Base-by-base conservation (phyloP, 768 basidiomycete species). In the Bullera alba region DNA sequence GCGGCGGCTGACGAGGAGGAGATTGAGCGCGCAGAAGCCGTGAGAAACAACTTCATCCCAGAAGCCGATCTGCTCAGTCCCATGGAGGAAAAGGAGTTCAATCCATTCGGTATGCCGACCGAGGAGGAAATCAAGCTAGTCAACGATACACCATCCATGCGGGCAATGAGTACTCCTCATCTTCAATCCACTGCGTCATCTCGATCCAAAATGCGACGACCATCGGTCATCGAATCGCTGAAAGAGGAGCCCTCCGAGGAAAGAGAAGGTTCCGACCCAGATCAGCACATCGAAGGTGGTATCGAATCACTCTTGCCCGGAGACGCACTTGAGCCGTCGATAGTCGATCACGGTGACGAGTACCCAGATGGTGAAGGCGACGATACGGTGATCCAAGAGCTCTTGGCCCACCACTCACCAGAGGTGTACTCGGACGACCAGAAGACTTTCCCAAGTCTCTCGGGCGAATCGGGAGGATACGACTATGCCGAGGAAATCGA, bases 91-190 rank as follows among this genome's bases (percentile, higher is more conserved):
- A 56, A 53, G 5, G 59, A 51, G 35, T 65, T 44, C 46, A 43
- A 45, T 21, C 64, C 64, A 2, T 44, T 54, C 23, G 46, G 50
- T n/a, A 66, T 61, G 12, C 64, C 64, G 0, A 32, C 32, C 17
- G 64, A 63, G 35, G 64, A 61, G 46, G 42, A 32, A 5, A 60
- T 58, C 28, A 52, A 59, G 39, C 54, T 65, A 34, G 42, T 51
- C 2, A 12, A 10, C 26, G 37, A 27, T n/a, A 25, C 22, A 8
- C 30, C 34, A 12, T 12, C 21, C 3, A 16, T 27, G 17, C 42
- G 42, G 27, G 21, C n/a, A 16, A 43, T 22, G 21, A 26, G 27
- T 22, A 21, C 23, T 4, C n/a, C n/a, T n/a, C n/a, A n/a, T n/a
- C n/a, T n/a, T n/a, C n/a, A n/a, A n/a, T n/a, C n/a, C n/a, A 39